phyloP scores from a whole-genome alignment of 2,329 filamentous ascomycete species.

The Ophiostoma piceae region DNA sequence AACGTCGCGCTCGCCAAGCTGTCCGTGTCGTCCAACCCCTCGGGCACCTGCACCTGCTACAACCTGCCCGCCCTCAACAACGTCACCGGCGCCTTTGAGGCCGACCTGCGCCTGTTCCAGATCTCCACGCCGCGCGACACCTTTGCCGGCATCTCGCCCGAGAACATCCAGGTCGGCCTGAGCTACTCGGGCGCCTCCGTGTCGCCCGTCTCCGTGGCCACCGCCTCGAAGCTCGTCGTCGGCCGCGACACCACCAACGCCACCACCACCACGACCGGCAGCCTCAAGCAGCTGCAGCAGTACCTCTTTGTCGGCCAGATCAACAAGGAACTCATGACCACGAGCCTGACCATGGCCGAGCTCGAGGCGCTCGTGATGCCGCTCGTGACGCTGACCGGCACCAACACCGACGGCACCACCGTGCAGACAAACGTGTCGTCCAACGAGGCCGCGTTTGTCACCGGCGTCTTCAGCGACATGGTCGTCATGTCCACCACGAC shows the following conservation, averaged over 20 bases:
- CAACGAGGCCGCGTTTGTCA: constrained; percentile 66
- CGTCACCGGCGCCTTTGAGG: constrained; percentile 9
- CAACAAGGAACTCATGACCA: constrained; percentile 50
- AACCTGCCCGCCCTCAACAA: constrained; percentile 21
- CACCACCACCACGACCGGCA: constrained; percentile 25
- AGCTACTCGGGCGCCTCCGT: constrained; percentile 52
- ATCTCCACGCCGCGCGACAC: constrained; percentile 53
- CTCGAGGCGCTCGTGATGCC: constrained; percentile 63
- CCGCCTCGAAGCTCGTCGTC: constrained; percentile 27
- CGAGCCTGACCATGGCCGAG: constrained; percentile 51
- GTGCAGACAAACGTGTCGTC: constrained; percentile 62
- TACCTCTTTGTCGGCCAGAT: constrained; percentile 67
- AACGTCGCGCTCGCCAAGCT: constrained; percentile 50
- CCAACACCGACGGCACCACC: constrained; percentile 44
- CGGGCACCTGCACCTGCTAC: constrained; percentile 52
- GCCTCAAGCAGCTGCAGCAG: constrained; percentile 50
- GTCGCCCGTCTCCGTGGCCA: constrained; percentile 37
- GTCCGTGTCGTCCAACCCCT: constrained; percentile 60
- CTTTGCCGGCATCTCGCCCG: constrained; percentile 48
- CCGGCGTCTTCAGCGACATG: constrained; percentile 61
- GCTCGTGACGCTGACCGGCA: constrained; percentile 60
- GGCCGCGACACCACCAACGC: constrained; percentile 24
- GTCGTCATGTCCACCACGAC: constrained; percentile 48
- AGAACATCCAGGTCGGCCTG: constrained; percentile 52
- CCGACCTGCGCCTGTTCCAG: constrained; percentile 31